Evolutionary conservation across 768 basidiomycete genomes (phyloP).

Genomic region (Mrakia blollopis): DNA sequence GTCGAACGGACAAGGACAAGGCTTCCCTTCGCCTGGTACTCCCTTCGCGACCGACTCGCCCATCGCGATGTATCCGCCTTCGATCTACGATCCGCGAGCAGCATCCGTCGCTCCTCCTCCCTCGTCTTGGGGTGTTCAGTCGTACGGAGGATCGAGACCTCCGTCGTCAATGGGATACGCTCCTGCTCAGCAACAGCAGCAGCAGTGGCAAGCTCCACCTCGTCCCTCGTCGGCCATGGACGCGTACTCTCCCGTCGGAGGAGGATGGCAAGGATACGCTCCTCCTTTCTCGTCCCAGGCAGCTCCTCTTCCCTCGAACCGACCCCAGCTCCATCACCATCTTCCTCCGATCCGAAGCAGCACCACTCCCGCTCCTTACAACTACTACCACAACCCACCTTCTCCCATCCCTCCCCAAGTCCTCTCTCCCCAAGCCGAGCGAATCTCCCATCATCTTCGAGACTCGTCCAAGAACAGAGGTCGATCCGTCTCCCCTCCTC

Average conservation of each 20-base stretch:
- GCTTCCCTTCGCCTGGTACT: background rate
- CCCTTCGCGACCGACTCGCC: background rate
- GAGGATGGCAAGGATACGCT: slow-evolving; percentile 6
- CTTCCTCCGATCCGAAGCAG: background rate
- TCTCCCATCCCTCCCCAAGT: background rate
- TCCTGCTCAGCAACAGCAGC: background rate
- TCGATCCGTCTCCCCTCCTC: slow-evolving; percentile 11
- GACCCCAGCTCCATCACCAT: background rate
- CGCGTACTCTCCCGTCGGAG: background rate
- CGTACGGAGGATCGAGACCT: background rate
- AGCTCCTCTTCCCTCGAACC: background rate
- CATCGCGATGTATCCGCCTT: background rate
- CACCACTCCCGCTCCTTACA: background rate
- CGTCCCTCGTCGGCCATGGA: slow-evolving; percentile 11
- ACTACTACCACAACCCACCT: background rate
- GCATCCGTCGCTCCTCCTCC: background rate
- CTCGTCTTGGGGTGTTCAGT: background rate
- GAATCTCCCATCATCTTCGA: slow-evolving; percentile 13
- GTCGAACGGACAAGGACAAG: background rate
- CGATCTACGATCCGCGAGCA: background rate
- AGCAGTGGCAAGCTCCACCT: background rate
- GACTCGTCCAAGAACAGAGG: background rate
- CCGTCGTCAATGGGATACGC: background rate
- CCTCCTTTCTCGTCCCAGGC: slow-evolving; percentile 9
- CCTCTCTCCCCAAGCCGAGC: slow-evolving; percentile 7